Conservation (phyloP, 1,139 yeast species). For the Entelexis paramagnoliae region DNA sequence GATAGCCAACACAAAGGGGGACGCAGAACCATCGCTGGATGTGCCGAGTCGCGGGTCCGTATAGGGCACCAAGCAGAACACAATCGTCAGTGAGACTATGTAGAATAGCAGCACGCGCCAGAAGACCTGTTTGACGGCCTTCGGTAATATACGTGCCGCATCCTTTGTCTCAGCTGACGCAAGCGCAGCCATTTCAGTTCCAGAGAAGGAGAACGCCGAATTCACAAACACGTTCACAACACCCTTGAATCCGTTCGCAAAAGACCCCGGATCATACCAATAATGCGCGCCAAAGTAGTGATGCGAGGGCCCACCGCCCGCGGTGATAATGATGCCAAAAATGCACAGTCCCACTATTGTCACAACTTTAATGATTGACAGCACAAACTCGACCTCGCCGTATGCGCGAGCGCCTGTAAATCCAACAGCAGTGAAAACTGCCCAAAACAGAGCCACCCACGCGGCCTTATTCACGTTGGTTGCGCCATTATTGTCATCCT, state of each 20-base stretch:
- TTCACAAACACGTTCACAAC: conserved; percentile 68
- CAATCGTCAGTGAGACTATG: conserved; percentile 47
- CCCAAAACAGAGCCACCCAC: conserved; percentile 56
- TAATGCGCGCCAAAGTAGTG: conserved; percentile 54
- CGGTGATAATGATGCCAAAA: conserved; percentile 47
- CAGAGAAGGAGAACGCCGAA: conserved; percentile 82
- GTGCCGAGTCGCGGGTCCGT: conserved; percentile 32
- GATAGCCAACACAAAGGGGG: conserved; percentile 68
- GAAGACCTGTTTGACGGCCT: conserved; percentile 61
- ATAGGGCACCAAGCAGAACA: conserved; percentile 62
- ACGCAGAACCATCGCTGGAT: conserved; percentile 39
- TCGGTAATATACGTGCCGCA: conserved; percentile 59
- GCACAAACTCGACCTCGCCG: conserved; percentile 64
- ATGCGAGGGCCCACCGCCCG: conserved; percentile 58
- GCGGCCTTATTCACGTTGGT: conserved; percentile 41
- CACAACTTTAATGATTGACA: conserved; percentile 49
- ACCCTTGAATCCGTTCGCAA: conserved; percentile 56
- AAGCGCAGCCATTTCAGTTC: conserved; percentile 70
- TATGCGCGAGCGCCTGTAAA: conserved; percentile 65
- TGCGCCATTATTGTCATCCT: conserved; percentile 37
- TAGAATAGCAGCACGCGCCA: conserved; percentile 63
- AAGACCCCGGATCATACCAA: conserved; percentile 60
- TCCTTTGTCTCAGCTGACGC: conserved; percentile 78
- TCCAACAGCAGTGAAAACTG: conserved; percentile 46
- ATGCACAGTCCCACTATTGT: conserved; percentile 60